A percentile compares a stretch with the other conserved stretches of the same genome.
Conservation (phyloP, 345 rosid genomes). For the Lagerstroemia speciosa region DNA sequence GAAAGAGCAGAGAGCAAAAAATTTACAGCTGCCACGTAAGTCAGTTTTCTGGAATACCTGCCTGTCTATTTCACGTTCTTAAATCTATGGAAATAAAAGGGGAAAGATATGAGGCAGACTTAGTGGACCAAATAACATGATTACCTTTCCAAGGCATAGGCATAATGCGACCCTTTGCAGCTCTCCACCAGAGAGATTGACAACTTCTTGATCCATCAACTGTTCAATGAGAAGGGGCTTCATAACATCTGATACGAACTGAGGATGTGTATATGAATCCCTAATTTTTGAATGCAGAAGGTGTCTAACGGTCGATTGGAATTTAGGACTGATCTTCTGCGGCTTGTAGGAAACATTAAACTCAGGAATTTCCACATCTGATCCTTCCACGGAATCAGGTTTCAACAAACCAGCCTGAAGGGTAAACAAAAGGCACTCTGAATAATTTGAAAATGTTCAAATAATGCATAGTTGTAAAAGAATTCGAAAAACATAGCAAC, state of each 20-base stretch:
- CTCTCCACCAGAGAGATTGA: constrained; percentile 97
- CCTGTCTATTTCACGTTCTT: background rate
- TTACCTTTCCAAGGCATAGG: constrained; percentile 94
- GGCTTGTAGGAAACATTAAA: constrained; percentile 98
- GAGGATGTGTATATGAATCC: constrained; percentile 89
- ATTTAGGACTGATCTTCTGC: constrained; percentile 91
- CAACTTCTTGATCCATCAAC: constrained; percentile 91
- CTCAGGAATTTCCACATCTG: constrained; percentile 84
- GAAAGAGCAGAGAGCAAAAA: background rate
- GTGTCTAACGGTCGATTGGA: constrained; percentile 66
- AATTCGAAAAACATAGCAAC: background rate
- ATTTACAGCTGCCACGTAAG: background rate
- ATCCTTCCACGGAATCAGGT: constrained; percentile 67
- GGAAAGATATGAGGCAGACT: background rate
- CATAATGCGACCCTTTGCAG: constrained; percentile 95
- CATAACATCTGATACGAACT: constrained; percentile 95
- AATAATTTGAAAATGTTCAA: background rate
- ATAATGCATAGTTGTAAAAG: background rate
- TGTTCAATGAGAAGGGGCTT: constrained; percentile 97
- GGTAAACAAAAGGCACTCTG: background rate
- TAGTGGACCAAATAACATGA: background rate
- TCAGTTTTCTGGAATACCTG: background rate
- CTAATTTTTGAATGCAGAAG: constrained; percentile 84
- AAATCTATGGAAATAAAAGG: background rate
- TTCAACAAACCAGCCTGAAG: constrained; percentile 84